phyloP scores from a whole-genome alignment of 139 green algal species.

The Zygnema circumcarinatum region DNA sequence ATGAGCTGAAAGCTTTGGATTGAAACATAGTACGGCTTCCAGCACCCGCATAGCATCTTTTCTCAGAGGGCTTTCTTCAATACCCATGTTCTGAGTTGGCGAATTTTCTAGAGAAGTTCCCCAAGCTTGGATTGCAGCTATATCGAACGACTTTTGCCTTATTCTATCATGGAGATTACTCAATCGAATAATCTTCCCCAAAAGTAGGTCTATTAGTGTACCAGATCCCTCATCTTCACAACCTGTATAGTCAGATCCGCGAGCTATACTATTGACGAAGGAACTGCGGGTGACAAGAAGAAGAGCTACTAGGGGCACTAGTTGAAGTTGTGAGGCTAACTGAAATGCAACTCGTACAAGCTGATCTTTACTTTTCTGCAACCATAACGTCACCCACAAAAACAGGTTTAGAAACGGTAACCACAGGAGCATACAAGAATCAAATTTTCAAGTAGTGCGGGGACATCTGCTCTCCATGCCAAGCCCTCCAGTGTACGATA shows the following conservation, averaged over 20 bases:
- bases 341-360: constrained; percentile 26
- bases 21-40: constrained; percentile 49
- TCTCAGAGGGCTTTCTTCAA: not conserved
- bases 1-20: constrained; percentile 21
- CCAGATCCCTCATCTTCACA: not conserved
- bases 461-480: no score
- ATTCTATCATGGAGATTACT: not conserved
- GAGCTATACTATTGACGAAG: constrained; percentile 21
- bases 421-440: no score
- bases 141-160: not conserved
- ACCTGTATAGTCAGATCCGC: not conserved
- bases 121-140: not conserved
- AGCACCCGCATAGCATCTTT: not conserved
- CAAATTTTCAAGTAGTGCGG: no score
- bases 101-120: not conserved
- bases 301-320: constrained; percentile 33
- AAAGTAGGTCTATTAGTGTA: not conserved
- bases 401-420: no score
- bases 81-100: not conserved
- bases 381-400: no score
- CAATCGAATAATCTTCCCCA: not conserved
- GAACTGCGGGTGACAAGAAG: constrained; percentile 11
- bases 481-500: no score
- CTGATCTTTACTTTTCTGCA: constrained; percentile 20
- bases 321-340: not conserved